Evolutionary conservation across 495 filamentous ascomycete genomes (phyloP).

Genomic region (Penicillium daleae): DNA sequence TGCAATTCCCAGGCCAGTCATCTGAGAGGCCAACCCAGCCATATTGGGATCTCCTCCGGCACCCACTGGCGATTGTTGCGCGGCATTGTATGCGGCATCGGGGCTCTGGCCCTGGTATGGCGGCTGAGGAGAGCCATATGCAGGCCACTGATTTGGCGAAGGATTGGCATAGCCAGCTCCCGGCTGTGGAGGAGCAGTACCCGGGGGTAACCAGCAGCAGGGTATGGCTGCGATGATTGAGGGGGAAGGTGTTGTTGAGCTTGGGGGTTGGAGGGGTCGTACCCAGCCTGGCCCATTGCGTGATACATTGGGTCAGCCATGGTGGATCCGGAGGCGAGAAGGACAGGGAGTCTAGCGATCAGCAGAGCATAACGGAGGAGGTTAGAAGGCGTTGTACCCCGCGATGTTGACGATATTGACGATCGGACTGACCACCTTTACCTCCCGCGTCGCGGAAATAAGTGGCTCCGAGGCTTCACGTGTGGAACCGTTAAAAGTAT

Average conservation of each 20-base stretch:
- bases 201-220: conserved; percentile 45
- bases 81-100: conserved; percentile 38
- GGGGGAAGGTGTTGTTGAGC: conserved; percentile 64
- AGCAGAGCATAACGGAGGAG: conserved; percentile 21
- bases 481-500: conserved; percentile 12
- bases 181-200: conserved; percentile 64
- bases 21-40: conserved; percentile 77
- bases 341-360: conserved; percentile 9
- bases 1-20: conserved; percentile 79
- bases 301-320: conserved; percentile 87
- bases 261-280: conserved; percentile 68
- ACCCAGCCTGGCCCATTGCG: conserved; percentile 64
- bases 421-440: conserved; percentile 47
- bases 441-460: conserved; percentile 34
- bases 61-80: conserved; percentile 37
- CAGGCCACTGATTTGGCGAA: conserved; percentile 44
- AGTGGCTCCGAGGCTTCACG: conserved; percentile 38
- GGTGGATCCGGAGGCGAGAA: conserved; percentile 32
- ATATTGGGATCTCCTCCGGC: conserved; percentile 44
- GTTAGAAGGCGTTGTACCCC: conserved; percentile 17
- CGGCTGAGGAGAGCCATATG: conserved; percentile 48
- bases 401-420: conserved; percentile 36
- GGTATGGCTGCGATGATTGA: conserved; percentile 36
- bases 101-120: conserved; percentile 32
- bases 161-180: conserved; percentile 50